Conservation (phyloP, 2,329 filamentous ascomycete species). For the Dothistroma pini region DNA sequence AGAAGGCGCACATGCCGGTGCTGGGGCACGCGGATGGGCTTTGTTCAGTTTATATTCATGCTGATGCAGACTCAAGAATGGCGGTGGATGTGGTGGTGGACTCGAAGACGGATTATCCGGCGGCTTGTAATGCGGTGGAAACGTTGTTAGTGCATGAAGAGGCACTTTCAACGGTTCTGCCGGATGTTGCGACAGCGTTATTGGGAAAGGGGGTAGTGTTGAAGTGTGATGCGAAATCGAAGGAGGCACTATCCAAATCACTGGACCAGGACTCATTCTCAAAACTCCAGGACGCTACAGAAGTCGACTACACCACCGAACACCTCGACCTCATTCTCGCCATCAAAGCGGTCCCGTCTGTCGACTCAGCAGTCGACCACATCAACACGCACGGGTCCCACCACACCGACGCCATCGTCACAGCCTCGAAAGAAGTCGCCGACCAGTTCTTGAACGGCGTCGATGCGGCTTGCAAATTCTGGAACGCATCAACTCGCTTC, state of each 20-base stretch:
- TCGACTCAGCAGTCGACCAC: conserved; percentile 74
- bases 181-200: conserved; percentile 68
- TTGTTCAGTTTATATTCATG: conserved; percentile 80
- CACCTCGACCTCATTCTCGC: conserved; percentile 82
- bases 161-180: conserved; percentile 64
- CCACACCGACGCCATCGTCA: conserved; percentile 91
- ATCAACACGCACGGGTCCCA: conserved; percentile 91
- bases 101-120: conserved; percentile 90
- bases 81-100: conserved; percentile 78
- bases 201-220: conserved; percentile 74
- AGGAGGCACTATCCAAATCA: conserved; percentile 55
- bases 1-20: conserved; percentile 88
- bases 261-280: conserved; percentile 42
- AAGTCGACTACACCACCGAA: conserved; percentile 79
- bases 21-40: conserved; percentile 94
- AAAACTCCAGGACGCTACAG: conserved; percentile 59
- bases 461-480: conserved; percentile 90
- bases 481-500: conserved; percentile 93
- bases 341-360: conserved; percentile 67
- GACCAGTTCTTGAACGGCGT: conserved; percentile 80
- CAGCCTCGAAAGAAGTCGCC: conserved; percentile 62
- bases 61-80: conserved; percentile 68
- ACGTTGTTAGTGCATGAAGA: conserved; percentile 79
- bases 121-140: conserved; percentile 93
- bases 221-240: conserved; percentile 70